A percentile compares a stretch with the other conserved stretches of the same genome.
These are phyloP conservation scores for Chrysopogon serrulatus DNA, from an alignment of 176 grass and related monocot species.

Conservation along the genomic window DNA sequence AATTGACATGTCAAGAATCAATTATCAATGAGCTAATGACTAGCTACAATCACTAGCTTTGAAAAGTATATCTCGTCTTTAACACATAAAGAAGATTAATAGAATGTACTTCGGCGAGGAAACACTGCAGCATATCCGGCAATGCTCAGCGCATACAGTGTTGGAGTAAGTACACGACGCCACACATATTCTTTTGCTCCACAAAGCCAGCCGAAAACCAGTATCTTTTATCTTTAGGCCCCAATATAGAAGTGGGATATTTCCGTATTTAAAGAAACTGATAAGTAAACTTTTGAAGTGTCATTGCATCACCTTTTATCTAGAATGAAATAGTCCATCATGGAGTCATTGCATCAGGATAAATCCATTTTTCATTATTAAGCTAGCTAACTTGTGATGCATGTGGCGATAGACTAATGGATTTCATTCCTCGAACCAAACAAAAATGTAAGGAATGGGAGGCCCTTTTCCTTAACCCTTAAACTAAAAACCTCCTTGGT, in stretches of 20 bases:
- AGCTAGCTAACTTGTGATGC: too few species aligned
- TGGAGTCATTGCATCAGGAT: background rate
- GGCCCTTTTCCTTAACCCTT: background rate
- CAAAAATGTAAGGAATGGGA: background rate
- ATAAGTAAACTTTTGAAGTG: background rate
- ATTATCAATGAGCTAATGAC: background rate
- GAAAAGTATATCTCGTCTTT: background rate
- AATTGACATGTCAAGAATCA: background rate
- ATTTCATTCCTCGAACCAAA: too few species aligned
- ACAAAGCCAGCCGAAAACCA: background rate
- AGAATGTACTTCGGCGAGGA: background rate
- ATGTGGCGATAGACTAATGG: too few species aligned
- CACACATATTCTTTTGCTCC: background rate
- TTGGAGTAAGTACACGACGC: background rate
- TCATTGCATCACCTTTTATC: too few species aligned
- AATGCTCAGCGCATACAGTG: background rate
- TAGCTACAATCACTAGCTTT: background rate
- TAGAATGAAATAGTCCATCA: background rate
- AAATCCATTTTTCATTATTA: background rate
- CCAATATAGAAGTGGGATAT: background rate
- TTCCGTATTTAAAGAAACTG: background rate
- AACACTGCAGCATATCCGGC: conserved; percentile 31
- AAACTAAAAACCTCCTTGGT: background rate
- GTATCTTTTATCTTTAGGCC: background rate
- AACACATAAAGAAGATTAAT: background rate